Base-by-base conservation (phyloP, 768 basidiomycete species). In the Podaxis carcinomalis region DNA sequence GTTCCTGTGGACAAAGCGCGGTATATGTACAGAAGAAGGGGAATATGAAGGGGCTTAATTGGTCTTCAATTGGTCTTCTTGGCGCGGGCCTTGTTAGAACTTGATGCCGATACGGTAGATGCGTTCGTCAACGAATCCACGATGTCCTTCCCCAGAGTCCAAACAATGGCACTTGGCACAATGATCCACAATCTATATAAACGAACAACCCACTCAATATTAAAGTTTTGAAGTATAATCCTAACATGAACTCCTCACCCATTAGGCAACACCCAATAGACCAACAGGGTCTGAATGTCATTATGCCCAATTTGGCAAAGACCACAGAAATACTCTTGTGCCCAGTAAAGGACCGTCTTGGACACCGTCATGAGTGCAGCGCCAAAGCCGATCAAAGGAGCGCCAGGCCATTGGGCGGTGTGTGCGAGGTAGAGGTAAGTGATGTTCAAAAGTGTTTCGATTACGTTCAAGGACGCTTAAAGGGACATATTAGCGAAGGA, bases 341-440 rank as follows among this genome's bases (percentile, higher is more conserved):
- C 70, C 80, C 83, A 84, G 73, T 95, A 96, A n/a, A 96, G 79
- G 5, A 85, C 69, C 2, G 94, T 96, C 77, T 96, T 95, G 39
- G 87, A 83, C 44, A 94, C 74, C 0, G 94, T 95, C 88, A 93
- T 87, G n/a, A 81, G 71, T 2, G 81, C 86, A 1, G 84, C 79
- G 16, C 82, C 77, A 68, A 94, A 90, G 3, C 92, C 94, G 57
- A 95, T 68, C 27, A 95, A 64, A 1, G 89, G 82, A 0, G 93
- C 90, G 11, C 83, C 75, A 2, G 90, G 83, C 72, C 85, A 86
- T 55, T 73, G 67, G 10, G 74, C 72, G 62, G 85, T 75, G 67
- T 94, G 87, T 1, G 86, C 84, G 32, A 87, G 81, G 73, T 92
- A 93, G 40, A 95, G 72, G 70, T 95, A 96, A 57, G 68, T 65